Base-by-base conservation (phyloP, 805 yeast genomes). In the Metschnikowia rubicola region DNA sequence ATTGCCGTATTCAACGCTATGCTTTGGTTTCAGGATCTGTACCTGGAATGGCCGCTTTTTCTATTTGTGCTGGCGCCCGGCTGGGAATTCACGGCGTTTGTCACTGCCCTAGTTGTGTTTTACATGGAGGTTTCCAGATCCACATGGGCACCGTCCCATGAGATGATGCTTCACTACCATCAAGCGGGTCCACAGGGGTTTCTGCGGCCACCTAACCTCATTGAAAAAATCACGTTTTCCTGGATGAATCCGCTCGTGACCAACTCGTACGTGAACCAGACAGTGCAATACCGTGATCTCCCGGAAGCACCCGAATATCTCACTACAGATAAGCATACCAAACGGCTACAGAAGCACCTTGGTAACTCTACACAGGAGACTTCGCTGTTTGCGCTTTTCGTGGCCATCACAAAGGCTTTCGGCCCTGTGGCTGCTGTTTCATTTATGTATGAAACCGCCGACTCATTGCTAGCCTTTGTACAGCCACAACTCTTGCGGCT, bases 401-500 rank as follows among this genome's bases (percentile, higher is more conserved):
- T 39, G 3, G 55, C 65, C 19, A 50, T 67, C 29, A 17, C 52
- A 9, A 49, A 47, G 36, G 66, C 71, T 1, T 67, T 66, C 50
- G 68, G 71, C 9, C 48, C 51, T 4, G 39, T 51, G 7, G 60
- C 63, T 1, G 30, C 59, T 3, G 33, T 54, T 5, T 57, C 66
- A 1, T 62, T 65, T 37, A 30, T 47, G 8, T 61, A 48, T 46
- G 70, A 67, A 43, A 51, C 63, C 8, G 49, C 51, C 13, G 59
- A 58, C 33, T 52, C 53, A 11, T 39, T 63, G 10, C 47, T 63
- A n/a, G 54, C 57, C 30, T 89, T 87, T 61, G 74, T 78, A n/a
- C 96, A 89, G 66, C 98, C 98, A 0, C 96, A 88, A 58, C 66
- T 91, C 28, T 70, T 92, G 46, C 76, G 86, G 46, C 58, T 76